Conservation (phyloP, 495 filamentous ascomycete species). For the Penicillium flavigenum region DNA sequence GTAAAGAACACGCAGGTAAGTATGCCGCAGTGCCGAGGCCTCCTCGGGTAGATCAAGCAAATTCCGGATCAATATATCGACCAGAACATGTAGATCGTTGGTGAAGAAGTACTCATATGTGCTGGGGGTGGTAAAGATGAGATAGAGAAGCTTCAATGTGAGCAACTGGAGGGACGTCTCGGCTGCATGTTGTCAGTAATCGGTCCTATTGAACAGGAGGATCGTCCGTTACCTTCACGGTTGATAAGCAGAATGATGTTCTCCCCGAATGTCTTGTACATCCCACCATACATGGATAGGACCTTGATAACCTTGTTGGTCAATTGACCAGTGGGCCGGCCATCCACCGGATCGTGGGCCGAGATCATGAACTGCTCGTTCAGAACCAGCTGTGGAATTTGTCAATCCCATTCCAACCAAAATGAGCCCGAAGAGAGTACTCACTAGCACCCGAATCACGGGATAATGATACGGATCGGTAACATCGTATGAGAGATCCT, state of each 20-base stretch:
- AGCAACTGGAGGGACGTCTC: constrained; percentile 91
- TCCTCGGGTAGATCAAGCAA: constrained; percentile 87
- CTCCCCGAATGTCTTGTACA: constrained; percentile 93
- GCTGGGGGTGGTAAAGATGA: constrained; percentile 85
- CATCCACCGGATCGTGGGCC: constrained; percentile 52
- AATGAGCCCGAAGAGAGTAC: constrained; percentile 18
- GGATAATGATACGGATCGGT: constrained; percentile 97
- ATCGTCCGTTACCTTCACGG: constrained; percentile 66
- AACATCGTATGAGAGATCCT: constrained; percentile 82
- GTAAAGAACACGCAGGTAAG: constrained; percentile 94
- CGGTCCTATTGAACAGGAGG: constrained; percentile 1
- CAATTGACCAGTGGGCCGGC: constrained; percentile 46
- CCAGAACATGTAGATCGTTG: constrained; percentile 89
- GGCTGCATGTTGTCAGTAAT: constrained; percentile 38
- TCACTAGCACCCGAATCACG: constrained; percentile 87
- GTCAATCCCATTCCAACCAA: constrained; percentile 11
- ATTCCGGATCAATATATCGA: constrained; percentile 96
- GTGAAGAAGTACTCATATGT: constrained; percentile 99
- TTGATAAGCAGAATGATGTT: constrained; percentile 97
- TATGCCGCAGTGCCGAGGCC: constrained; percentile 78
- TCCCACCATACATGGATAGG: constrained; percentile 71
- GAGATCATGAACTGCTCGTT: constrained; percentile 98
- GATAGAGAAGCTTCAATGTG: constrained; percentile 91
- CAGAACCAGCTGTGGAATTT: constrained; percentile 69
- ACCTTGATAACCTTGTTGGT: constrained; percentile 94